Evolutionary conservation across 2,329 filamentous ascomycete genomes (phyloP).

Genomic region (Xylaria sp.): DNA sequence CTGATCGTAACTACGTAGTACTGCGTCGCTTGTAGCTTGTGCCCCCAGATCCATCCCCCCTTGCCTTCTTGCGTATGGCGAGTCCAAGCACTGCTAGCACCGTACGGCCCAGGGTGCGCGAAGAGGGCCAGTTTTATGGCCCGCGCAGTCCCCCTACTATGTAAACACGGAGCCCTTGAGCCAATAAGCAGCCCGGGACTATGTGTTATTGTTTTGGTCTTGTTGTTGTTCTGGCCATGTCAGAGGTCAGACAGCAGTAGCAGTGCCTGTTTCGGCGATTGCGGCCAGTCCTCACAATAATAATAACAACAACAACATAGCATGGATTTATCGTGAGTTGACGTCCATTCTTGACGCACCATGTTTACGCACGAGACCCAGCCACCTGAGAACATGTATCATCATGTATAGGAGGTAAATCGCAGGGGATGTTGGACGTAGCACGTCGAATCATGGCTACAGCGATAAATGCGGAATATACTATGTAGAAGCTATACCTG

Average conservation of each 20-base stretch:
- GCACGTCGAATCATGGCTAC: neutral
- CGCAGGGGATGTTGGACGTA: neutral
- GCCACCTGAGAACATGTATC: constrained; percentile 19
- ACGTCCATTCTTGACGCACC: constrained; percentile 14
- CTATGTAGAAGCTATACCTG: too few relatives aligned
- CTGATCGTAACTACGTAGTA: too few relatives aligned
- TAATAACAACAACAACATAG: constrained; percentile 21
- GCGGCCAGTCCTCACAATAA: constrained; percentile 21
- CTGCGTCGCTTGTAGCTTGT: too few relatives aligned
- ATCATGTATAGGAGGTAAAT: constrained; percentile 5
- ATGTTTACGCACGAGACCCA: constrained; percentile 25
- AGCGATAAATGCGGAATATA: neutral
- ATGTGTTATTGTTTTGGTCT: constrained; percentile 42
- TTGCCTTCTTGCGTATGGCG: neutral
- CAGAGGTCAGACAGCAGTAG: constrained; percentile 34
- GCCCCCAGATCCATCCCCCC: neutral
- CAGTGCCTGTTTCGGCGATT: constrained; percentile 32
- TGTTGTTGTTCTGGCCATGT: constrained; percentile 42
- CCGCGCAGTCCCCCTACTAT: constrained; percentile 26
- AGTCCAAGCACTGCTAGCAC: neutral
- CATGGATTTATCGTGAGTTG: constrained; percentile 18
- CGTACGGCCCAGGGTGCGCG: constrained; percentile 30
- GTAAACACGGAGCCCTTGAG: constrained; percentile 17
- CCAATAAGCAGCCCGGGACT: constrained; percentile 29
- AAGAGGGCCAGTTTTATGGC: constrained; percentile 35